Evolutionary conservation across 2,329 filamentous ascomycete species (phyloP), one percentile per base, ranked within the genome.

Genomic region (Ceratocystis variospora): DNA sequence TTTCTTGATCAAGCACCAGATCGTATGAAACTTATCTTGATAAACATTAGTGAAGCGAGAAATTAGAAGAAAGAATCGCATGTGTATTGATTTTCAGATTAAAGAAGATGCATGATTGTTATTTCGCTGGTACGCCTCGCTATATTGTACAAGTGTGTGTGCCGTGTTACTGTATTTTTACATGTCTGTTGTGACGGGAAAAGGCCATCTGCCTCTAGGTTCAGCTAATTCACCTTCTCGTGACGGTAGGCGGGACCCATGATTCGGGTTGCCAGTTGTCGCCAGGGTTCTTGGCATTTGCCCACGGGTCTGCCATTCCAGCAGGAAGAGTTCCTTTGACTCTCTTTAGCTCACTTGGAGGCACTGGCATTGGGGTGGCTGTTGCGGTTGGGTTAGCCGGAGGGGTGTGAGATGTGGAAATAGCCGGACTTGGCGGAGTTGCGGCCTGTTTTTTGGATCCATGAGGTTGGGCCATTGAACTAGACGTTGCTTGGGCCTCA

Each of bases 221-320:
- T 48, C 6, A 31, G 25, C 22, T 28, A 10, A 5, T 59, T 28
- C 66, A 67, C 53, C 68, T 69, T 68, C 73, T 75, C 70, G 73
- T 77, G 10, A 70, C 65, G n/a, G 77, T 70, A 1, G 74, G 74
- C 3, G 83, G 83, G 4, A 73, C 76, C 87, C 87, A 89, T 2
- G 83, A 76, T 61, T 82, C 72, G 0, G 87, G 87, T 73, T 88
- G 84, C 85, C 85, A 89, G n/a, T 75, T 78, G 72, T 88, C 85
- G 65, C 85, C 79, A 0, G 84, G 83, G 0, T 78, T 79, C 22
- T 71, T 77, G 0, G 79, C 77, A 69, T 77, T 79, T 37, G 80
- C 81, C 85, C 85, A 88, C 1, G 85, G 85, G 71, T 86, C 79
- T 1, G 75, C 70, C 2, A 68, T 68, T 0, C 71, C 70, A 17